A percentile compares a stretch with the other conserved stretches of the same genome.
Conservation (phyloP, 805 yeast species). For the Yarrowia bubula region DNA sequence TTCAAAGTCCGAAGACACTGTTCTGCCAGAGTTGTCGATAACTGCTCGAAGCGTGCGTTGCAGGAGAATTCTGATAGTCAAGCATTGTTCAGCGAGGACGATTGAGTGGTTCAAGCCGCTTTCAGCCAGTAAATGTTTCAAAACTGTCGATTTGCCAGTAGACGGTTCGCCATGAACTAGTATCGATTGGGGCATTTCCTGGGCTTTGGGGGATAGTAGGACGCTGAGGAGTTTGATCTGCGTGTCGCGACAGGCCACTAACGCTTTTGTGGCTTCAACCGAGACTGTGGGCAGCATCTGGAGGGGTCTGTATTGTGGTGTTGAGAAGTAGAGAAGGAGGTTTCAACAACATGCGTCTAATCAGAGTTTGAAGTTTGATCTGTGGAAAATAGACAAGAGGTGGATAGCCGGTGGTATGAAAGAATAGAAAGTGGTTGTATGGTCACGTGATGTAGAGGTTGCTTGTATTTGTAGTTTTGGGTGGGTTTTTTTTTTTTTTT, state of each 20-base stretch:
- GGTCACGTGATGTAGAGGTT: too few relatives aligned
- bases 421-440: too few relatives aligned
- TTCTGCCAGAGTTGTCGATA: conserved; percentile 41
- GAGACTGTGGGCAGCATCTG: conserved; percentile 8
- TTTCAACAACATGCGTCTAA: neutral
- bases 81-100: conserved; percentile 50
- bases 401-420: too few relatives aligned
- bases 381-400: too few relatives aligned
- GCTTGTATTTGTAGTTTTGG: too few relatives aligned
- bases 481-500: too few relatives aligned
- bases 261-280: neutral
- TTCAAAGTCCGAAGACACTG: conserved; percentile 35
- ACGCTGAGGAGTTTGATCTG: conserved; percentile 32
- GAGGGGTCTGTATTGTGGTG: neutral
- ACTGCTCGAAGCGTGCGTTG: conserved; percentile 48
- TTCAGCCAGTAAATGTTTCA: conserved; percentile 39
- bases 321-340: too few relatives aligned
- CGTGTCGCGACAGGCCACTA: conserved; percentile 28
- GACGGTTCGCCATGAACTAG: conserved; percentile 51
- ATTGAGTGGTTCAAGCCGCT: conserved; percentile 40
- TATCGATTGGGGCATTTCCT: conserved; percentile 40
- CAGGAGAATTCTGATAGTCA: conserved; percentile 48
- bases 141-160: conserved; percentile 48
- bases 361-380: conserved; percentile 10
- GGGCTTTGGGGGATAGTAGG: conserved; percentile 29